Evolutionary conservation across 306 rosid genomes (phyloP).

Genomic region (Cicer bijugum): DNA sequence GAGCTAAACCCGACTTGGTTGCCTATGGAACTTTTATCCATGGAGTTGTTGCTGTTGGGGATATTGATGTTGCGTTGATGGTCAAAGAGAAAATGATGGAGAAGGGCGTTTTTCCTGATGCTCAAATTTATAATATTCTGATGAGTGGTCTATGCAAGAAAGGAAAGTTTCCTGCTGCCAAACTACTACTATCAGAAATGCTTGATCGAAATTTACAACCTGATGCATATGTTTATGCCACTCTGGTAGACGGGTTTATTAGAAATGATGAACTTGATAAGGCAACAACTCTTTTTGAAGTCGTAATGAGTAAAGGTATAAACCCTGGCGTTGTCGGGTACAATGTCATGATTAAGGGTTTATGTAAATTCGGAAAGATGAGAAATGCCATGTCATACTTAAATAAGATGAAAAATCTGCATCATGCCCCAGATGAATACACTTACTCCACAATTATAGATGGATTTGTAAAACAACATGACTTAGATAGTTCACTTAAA

Average conservation of each 20-base stretch:
- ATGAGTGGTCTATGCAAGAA: constrained; percentile 77
- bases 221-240: too few species aligned
- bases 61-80: constrained; percentile 64
- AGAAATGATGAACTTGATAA: constrained; percentile 13
- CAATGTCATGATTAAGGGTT: constrained; percentile 84
- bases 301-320: constrained; percentile 51
- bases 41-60: constrained; percentile 65
- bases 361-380: constrained; percentile 75
- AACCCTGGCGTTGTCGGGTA: constrained; percentile 73
- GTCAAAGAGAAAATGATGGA: constrained; percentile 70
- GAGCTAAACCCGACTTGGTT: constrained; percentile 65
- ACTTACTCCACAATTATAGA: constrained; percentile 79
- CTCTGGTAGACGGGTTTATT: too few species aligned
- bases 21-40: constrained; percentile 37
- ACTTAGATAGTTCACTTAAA: constrained; percentile 58
- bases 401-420: constrained; percentile 52
- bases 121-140: constrained; percentile 75
- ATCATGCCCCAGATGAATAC: constrained; percentile 64
- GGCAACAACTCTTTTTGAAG: constrained; percentile 62
- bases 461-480: constrained; percentile 69
- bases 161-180: constrained; percentile 36
- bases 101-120: constrained; percentile 44
- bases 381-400: constrained; percentile 62
- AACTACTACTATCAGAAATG: too few species aligned
- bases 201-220: too few species aligned